Evolutionary conservation across 225 moss, liverwort and hornwort genomes (phyloP), one percentile per base, ranked within the genome.

Genomic region (Marchantia paleacea): DNA sequence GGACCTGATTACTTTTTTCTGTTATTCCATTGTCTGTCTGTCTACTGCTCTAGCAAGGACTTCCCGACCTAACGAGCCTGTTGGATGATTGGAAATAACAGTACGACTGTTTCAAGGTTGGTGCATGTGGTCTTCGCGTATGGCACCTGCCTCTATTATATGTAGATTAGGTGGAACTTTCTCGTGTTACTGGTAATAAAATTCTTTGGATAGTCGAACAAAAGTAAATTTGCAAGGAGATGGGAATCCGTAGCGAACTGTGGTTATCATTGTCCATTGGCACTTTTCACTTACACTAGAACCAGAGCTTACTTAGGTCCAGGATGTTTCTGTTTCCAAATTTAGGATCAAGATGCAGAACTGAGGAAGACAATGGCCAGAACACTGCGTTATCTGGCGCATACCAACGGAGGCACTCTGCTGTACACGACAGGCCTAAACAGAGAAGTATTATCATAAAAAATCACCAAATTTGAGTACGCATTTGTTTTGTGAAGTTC

Each of bases 31-130:
- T 60, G 60, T 0, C 18, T 19, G 69, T 47, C 24, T 69, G 69
- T 60, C 60, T 19, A 16, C 60, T 2, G 12, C 20, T 60, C 60
- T 69, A 69, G 69, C 31, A 19, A 47, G 31, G 69, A 14, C 15
- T 0, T 3, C 19, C 15, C 47, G 39, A 39, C 13, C 39, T 69
- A 15, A 69, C 69, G 30, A 31, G 7, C 31, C 10, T 16, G 39
- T 47, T 39, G 48, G 55, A 14, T 55, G 71, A 80, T 72, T 18
- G 60, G 49, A 61, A 8, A 31, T 5, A 29, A n/a, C 63, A 81
- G 67, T 81, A 75, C 75, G 75, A 81, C 75, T 52, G 53, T 25
- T 81, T 81, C 75, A 81, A 81, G 81, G 81, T 81, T 9, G 13
- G 74, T 75, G 66, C 15, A 31, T 69, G 14, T 39, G 39, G 39